Conservation (phyloP, 1,139 yeast species). For the Entelexis paramagnoliae region DNA sequence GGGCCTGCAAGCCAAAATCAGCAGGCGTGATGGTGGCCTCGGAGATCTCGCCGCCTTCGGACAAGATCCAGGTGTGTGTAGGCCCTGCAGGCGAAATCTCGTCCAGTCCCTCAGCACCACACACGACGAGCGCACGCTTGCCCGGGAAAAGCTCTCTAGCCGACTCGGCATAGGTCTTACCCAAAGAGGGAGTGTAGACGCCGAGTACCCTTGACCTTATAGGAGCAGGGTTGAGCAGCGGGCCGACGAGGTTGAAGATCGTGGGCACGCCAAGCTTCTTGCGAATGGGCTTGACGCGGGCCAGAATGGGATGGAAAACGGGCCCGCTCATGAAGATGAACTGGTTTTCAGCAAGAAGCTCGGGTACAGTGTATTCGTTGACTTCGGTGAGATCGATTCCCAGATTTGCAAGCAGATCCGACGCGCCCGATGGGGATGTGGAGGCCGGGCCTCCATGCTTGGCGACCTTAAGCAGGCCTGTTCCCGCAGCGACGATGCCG, state of each 20-base stretch:
- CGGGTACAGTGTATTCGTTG: slow-evolving; percentile 53
- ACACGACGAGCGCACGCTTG: slow-evolving; percentile 68
- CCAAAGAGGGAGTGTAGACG: slow-evolving; percentile 69
- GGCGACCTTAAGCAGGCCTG: slow-evolving; percentile 61
- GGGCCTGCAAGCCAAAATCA: slow-evolving; percentile 75
- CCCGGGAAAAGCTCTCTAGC: slow-evolving; percentile 45
- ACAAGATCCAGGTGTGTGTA: slow-evolving; percentile 68
- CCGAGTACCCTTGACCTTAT: slow-evolving; percentile 76
- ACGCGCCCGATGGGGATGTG: slow-evolving; percentile 86
- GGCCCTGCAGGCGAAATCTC: slow-evolving; percentile 84
- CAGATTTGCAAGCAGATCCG: slow-evolving; percentile 65
- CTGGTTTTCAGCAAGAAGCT: slow-evolving; percentile 43
- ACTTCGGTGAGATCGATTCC: slow-evolving; percentile 72
- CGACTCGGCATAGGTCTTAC: slow-evolving; percentile 75
- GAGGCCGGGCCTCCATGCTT: slow-evolving; percentile 97
- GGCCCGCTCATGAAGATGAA: slow-evolving; percentile 87
- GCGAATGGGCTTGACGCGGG: slow-evolving; percentile 65
- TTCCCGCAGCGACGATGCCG: slow-evolving; percentile 89
- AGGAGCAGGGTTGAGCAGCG: slow-evolving; percentile 83
- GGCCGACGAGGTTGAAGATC: slow-evolving; percentile 87
- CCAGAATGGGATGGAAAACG: slow-evolving; percentile 91
- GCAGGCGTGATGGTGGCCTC: slow-evolving; percentile 36
- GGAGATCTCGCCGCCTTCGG: slow-evolving; percentile 31
- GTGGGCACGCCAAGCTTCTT: slow-evolving; percentile 78
- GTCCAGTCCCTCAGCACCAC: slow-evolving; percentile 83